Evolutionary conservation across 2,329 filamentous ascomycete genomes (phyloP), one percentile per base, ranked within the genome.

Genomic region (Exophiala lecanii-corni): DNA sequence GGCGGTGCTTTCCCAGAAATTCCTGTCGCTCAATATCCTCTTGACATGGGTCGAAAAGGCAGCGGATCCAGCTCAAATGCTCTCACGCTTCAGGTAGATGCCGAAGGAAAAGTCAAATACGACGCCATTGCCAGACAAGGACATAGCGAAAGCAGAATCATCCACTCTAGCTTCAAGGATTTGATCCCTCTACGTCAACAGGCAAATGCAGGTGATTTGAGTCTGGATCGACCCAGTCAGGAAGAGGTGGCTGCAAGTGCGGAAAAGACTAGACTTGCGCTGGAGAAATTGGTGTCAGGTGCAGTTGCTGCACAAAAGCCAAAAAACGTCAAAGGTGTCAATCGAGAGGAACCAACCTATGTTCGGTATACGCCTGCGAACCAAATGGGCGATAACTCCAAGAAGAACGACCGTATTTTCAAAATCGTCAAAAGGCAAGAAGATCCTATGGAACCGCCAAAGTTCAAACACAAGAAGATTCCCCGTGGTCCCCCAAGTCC

Each of bases 391-490:
- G 87, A 89, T 63, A 79, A 72, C 17, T 81, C 78, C 28, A 84
- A 82, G 65, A 94, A 95, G 69, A 87, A 89, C 58, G 89, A 97
- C 59, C 82, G 92, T 10, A 95, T 98, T 54, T 94, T 98, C 79
- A 97, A 97, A 73, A 97, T 98, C 66, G 88, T 96, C 26, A 88
- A 96, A 64, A 77, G 88, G 43, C 91, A 97, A 64, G 77, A 84
- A 55, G 92, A 98, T 66, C 92, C 92, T 0, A 86, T 96, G 84
- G 91, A 96, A 61, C 92, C 92, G 1, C 91, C 92, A 2, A 97
- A 96, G 60, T 96, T 97, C 71, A 97, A 97, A 68, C 88, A 96
- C 70, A 97, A 97, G 74, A 95, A 96, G 70, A 94, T 98, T 45
- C 53, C 91, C 7, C 79, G 88, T 56, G 89, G 91, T 25, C 89